Base-by-base conservation (phyloP, 2,329 filamentous ascomycete genomes). In the Aspergillus ochraceus region DNA sequence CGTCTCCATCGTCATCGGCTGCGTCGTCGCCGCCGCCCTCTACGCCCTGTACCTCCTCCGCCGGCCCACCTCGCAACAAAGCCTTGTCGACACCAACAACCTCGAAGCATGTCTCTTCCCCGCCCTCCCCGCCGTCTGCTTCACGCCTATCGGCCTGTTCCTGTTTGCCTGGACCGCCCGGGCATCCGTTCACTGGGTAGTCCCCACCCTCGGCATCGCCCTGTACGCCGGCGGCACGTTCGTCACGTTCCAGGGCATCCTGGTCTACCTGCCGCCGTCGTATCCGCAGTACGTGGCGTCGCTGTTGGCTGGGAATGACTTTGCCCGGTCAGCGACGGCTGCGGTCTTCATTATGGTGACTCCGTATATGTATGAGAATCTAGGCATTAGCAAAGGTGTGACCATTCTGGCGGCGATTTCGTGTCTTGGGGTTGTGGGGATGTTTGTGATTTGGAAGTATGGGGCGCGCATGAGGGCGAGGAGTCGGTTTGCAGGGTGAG, bases 51-150 rank as follows among this genome's bases (percentile, higher is more conserved):
- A 56, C 24, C 20, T 56, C n/a, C 14, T 19, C 20, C 22, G 26
- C 10, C 45, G 45, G 8, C 12, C 19, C 19, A 51, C 36, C 19
- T 39, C 36, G n/a, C 49, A 51, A 11, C 17, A 51, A 12, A n/a
- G 17, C 54, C 54, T 51, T 30, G 30, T 24, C 36, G 46, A 14
- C 54, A 39, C n/a, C 22, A 49, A 29, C 14, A 20, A 39, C 17
- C 83, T 82, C 59, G 85, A 88, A 70, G 74, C 72, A 19, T 77
- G 83, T 5, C 79, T 86, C 9, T 63, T 72, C 52, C 86, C 85
- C 0, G 84, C 84, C 4, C 74, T 88, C 1, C 72, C 76, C 6
- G 82, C 81, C 1, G 74, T 79, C 55, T 78, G 86, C 60, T 79
- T 81, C 1, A 81, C 84, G 0, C 80, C 84, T 0, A 77, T 84